Evolutionary conservation across 2,329 filamentous ascomycete species (phyloP), one percentile per base, ranked within the genome.

Genomic region (Xylogone sp.): DNA sequence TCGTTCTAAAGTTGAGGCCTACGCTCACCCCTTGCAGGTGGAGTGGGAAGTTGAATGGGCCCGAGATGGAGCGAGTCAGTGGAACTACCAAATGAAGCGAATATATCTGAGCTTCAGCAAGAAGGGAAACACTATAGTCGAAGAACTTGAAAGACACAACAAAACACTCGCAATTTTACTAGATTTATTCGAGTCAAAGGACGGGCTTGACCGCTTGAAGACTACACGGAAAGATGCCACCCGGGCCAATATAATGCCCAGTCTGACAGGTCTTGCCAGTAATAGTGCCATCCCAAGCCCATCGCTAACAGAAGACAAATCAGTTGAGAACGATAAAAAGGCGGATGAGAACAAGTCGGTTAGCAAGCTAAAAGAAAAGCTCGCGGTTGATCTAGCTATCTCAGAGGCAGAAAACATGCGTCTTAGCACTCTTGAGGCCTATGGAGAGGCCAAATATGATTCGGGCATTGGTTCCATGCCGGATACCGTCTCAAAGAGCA

Each of bases 41-140:
- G 24, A 27, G 24, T 27, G 16, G 6, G 16, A 45, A 20, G 51
- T 62, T 47, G 56, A 61, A 18, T 63, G 60, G 60, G 55, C 55
- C 21, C 46, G 50, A 2, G 50, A 58, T 2, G 59, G 56, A 9
- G 53, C 53, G 12, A 56, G 53, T 19, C 46, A 27, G 44, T 62
- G 58, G 57, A 49, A 62, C 20, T 64, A 62, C 22, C 58, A 64
- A 52, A 24, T 57, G 27, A 56, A 60, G 24, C 52, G 58, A 45
- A 57, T 63, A 18, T 52, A 53, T 3, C 43, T 56, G 16, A 60
- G 56, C 45, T 61, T 63, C 44, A 60, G 55, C 43, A 59, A 62
- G 31, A 56, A 54, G 46, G 58, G 59, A 1, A 42, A 42, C 21
- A 49, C 42, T 19, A 56, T 47, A 22, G 19, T 63, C 6, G 44